phyloP scores from a whole-genome alignment of 768 basidiomycete species.

The Pulveroboletus sp. region DNA sequence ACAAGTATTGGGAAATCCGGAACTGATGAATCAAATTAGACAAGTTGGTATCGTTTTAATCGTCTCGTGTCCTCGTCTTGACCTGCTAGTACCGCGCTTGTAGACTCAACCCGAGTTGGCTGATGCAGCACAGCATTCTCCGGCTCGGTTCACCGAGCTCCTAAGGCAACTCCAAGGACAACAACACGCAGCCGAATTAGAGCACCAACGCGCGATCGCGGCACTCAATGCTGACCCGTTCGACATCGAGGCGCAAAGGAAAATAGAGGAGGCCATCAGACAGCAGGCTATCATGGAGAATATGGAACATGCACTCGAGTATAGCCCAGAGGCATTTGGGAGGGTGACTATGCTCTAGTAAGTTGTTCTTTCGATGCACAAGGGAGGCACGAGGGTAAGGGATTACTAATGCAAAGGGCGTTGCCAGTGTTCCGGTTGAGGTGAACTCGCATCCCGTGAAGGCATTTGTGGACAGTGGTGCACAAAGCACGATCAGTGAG shows the following conservation, averaged over 20 bases:
- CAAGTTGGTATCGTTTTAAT: slow-evolving; percentile 39
- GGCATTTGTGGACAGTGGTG: slow-evolving; percentile 98
- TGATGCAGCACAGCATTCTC: slow-evolving; percentile 62
- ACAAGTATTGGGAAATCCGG: slow-evolving; percentile 82
- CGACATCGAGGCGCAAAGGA: slow-evolving; percentile 86
- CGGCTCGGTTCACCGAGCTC: slow-evolving; percentile 72
- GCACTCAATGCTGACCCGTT: slow-evolving; percentile 84
- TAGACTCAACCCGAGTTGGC: slow-evolving; percentile 84
- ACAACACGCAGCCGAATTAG: slow-evolving; percentile 51
- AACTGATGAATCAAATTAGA: slow-evolving; percentile 70
- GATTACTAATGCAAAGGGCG: slow-evolving; percentile 10
- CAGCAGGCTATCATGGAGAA: slow-evolving; percentile 91
- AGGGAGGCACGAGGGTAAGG: background rate
- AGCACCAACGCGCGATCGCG: slow-evolving; percentile 59
- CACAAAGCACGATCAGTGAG: slow-evolving; percentile 94
- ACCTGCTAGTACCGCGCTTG: background rate
- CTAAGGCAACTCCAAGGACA: slow-evolving; percentile 59
- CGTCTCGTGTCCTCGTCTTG: background rate
- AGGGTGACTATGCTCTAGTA: slow-evolving; percentile 96
- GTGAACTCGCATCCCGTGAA: slow-evolving; percentile 89
- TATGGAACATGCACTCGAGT: slow-evolving; percentile 91
- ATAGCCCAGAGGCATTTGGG: slow-evolving; percentile 90
- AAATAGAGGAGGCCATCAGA: slow-evolving; percentile 91
- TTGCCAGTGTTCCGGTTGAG: slow-evolving; percentile 76
- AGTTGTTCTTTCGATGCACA: slow-evolving; percentile 30